phyloP scores from a whole-genome alignment of 176 grass and related monocot species.

The Eragrostis curvula region DNA sequence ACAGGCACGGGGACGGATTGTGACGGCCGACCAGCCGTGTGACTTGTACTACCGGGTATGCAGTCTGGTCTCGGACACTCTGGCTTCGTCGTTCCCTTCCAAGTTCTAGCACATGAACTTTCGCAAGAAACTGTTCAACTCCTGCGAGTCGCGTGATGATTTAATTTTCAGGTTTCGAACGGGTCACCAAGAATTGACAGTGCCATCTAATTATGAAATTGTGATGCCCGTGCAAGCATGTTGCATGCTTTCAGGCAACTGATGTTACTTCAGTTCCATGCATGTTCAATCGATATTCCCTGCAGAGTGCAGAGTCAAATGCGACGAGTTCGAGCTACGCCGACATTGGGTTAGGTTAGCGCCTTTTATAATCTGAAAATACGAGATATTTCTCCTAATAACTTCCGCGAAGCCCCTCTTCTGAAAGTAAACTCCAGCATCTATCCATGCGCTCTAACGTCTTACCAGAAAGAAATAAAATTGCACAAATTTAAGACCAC shows the following conservation, averaged over 20 bases:
- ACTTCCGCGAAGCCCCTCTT: background rate
- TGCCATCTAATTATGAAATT: background rate
- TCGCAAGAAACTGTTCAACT: background rate
- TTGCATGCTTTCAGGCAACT: background rate
- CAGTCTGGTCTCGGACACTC: no score
- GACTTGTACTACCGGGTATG: background rate
- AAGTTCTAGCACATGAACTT: background rate
- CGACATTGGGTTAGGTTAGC: background rate
- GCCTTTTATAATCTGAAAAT: background rate
- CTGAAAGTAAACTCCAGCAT: background rate
- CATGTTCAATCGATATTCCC: background rate
- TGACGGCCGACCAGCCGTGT: background rate
- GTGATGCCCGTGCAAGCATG: background rate
- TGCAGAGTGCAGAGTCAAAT: background rate
- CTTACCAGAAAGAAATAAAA: background rate
- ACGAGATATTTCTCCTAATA: background rate
- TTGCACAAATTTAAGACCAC: background rate
- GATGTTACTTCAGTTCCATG: background rate
- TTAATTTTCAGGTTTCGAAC: background rate
- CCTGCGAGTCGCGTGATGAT: no score
- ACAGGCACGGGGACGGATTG: background rate
- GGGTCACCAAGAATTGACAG: background rate
- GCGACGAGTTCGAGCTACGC: background rate
- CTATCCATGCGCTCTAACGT: background rate
- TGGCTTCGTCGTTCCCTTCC: no score